Evolutionary conservation across 179 eudicot species (phyloP).

Genomic region (Silene noctiflora): DNA sequence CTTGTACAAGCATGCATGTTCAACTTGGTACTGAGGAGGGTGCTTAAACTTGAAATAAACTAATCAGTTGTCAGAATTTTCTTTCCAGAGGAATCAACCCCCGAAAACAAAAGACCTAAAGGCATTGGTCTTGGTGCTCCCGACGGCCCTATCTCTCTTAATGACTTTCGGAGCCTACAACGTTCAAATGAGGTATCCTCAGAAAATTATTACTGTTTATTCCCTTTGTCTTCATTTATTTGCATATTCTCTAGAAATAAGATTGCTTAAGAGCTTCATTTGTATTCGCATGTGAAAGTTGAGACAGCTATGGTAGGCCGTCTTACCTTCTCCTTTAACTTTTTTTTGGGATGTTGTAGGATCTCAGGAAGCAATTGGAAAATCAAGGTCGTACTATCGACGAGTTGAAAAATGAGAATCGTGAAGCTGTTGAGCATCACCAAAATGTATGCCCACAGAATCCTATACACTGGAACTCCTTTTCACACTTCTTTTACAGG

Average conservation of each 20-base stretch:
- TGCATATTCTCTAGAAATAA: neutral
- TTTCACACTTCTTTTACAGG: conserved; percentile 10
- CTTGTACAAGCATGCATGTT: neutral
- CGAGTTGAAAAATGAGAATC: conserved; percentile 56
- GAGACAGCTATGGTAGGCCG: neutral
- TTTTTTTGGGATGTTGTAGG: conserved; percentile 43
- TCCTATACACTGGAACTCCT: neutral
- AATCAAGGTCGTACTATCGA: conserved; percentile 62
- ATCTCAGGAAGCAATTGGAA: conserved; percentile 86
- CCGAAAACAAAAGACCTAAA: conserved; percentile 72
- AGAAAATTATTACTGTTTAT: neutral
- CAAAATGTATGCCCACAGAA: conserved; percentile 54
- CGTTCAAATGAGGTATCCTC: conserved; percentile 76
- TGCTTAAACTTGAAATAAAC: conserved; percentile 5
- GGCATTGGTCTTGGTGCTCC: conserved; percentile 95
- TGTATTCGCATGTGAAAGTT: neutral
- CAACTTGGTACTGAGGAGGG: neutral
- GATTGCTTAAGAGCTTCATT: conserved; percentile 5
- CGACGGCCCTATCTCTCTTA: conserved; percentile 91
- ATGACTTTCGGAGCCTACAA: conserved; percentile 92
- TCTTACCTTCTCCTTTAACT: neutral
- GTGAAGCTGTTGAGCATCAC: conserved; percentile 61
- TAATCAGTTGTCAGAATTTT: conserved; percentile 18
- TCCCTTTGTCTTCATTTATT: neutral
- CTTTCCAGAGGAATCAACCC: conserved; percentile 54